Percentiles rank a stretch among this genome's conserved stretches.
phyloP scores from a whole-genome alignment of 2,329 filamentous ascomycete species.

The Aspergillus neotritici region DNA sequence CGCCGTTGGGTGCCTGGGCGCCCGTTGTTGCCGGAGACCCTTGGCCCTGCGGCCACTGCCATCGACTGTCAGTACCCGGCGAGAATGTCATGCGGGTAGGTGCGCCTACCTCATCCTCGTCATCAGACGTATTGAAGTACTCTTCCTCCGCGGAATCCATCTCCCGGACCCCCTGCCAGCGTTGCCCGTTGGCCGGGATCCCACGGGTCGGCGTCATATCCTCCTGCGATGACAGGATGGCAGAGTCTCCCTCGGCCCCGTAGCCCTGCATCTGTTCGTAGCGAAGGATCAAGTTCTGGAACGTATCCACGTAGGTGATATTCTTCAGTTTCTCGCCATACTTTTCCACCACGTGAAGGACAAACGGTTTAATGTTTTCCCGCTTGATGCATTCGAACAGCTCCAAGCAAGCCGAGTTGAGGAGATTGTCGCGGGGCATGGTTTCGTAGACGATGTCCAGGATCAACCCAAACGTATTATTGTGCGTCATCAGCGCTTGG shows the following conservation, averaged over 20 bases:
- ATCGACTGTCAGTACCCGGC: constrained; percentile 8
- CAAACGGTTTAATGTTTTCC: constrained; percentile 72
- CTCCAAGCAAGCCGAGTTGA: constrained; percentile 90
- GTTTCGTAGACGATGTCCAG: constrained; percentile 77
- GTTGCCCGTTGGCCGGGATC: constrained; percentile 50
- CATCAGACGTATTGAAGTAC: constrained; percentile 87
- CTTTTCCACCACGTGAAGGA: constrained; percentile 76
- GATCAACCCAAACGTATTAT: constrained; percentile 76
- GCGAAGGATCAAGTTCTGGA: constrained; percentile 65
- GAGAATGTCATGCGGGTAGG: neutral
- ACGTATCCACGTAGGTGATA: constrained; percentile 80
- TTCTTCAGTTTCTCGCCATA: constrained; percentile 70
- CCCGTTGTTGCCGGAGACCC: constrained; percentile 31
- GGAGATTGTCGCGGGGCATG: constrained; percentile 84
- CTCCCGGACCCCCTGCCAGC: constrained; percentile 70
- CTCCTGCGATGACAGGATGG: constrained; percentile 62
- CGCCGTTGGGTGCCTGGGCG: constrained; percentile 50
- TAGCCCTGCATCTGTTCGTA: constrained; percentile 75
- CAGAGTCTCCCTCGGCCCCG: constrained; percentile 55
- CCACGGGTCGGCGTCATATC: constrained; percentile 51
- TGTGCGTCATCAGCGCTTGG: constrained; percentile 73
- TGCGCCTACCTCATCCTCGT: constrained; percentile 61
- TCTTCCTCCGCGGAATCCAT: constrained; percentile 82
- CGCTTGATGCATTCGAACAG: constrained; percentile 86
- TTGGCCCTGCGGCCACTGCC: constrained; percentile 34